Evolutionary conservation across 106 monocot genomes (phyloP), one percentile per base, ranked within the genome.

Genomic region (Vanilla planifolia): DNA sequence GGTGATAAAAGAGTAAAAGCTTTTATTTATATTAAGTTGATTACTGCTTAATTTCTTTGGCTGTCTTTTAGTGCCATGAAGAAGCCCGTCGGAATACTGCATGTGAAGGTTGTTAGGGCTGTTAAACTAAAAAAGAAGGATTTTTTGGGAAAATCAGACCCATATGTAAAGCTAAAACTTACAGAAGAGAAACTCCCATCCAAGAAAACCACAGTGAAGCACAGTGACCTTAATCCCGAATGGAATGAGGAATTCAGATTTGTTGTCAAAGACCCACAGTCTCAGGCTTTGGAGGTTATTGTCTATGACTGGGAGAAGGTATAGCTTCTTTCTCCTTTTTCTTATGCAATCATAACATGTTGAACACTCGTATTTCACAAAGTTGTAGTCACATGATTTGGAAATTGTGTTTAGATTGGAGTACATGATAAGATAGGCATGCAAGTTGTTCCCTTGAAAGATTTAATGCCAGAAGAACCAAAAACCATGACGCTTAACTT

Each of bases 171-270:
- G 48, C 56, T 85, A 4, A 79, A 76, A 48, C 68, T 85, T 29
- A 62, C 75, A 45, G 79, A 76, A 23, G 79, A 76, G 23, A 79
- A 70, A 6, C 69, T 85, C 68, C 69, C 79, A 29, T 73, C 79
- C 21, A 85, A 76, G 65, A 77, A 80, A 53, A 85, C 85, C 24
- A 64, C 77, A n/a, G 77, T 85, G 33, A 85, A 85, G 67, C 80
- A 60, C 58, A 71, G 33, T 46, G 77, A 80, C 48, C 60, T 85
- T 21, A 75, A 85, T 64, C 85, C 85, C 44, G 85, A 80, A 63
- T 85, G 85, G 85, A 80, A 85, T 50, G 85, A 85, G 64, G 77
- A 85, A 47, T 85, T 80, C 60, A 77, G 80, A n/a, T 59, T 85
- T 20, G 69, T 77, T 50, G 77, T 85, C 36, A 80, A 77, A 63